phyloP scores from a whole-genome alignment of 2,329 filamentous ascomycete species.

The Dryadomyces sulphureus region DNA sequence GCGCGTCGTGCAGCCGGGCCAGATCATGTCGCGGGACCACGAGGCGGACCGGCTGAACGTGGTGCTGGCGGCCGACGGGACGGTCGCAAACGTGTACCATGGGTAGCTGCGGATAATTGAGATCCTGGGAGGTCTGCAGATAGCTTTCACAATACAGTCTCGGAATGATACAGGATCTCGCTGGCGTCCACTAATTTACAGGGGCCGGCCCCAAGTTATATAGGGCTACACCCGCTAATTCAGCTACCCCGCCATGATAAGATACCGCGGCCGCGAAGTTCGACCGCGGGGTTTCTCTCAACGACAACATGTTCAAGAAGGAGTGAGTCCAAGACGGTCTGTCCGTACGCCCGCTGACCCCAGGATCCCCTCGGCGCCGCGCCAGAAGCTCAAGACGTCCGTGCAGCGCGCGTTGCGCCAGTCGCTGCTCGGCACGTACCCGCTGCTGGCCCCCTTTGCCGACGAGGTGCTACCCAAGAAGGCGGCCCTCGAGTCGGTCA shows the following conservation, averaged over 20 bases:
- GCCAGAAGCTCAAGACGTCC: constrained; percentile 95
- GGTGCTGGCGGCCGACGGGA: constrained; percentile 43
- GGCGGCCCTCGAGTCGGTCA: constrained; percentile 74
- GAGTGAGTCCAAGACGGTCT: constrained; percentile 40
- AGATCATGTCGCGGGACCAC: constrained; percentile 44
- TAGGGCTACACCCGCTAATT: no score
- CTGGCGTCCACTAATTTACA: no score
- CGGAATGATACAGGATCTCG: no score
- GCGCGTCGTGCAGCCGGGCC: constrained; percentile 40
- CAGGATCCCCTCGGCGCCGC: constrained; percentile 63
- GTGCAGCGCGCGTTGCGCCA: constrained; percentile 76
- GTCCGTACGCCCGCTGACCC: neutral
- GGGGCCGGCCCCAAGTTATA: no score
- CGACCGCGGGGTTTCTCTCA: neutral
- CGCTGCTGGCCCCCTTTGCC: constrained; percentile 71
- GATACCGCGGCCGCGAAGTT: neutral
- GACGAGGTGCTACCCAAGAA: constrained; percentile 96
- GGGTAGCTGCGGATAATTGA: no score
- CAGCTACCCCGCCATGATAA: neutral
- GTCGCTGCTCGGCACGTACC: constrained; percentile 72
- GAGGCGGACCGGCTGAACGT: constrained; percentile 41
- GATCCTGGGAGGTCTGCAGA: no score
- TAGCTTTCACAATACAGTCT: no score
- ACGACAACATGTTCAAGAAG: constrained; percentile 72
- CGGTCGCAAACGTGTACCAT: constrained; percentile 42